These are phyloP conservation scores for Penicillium pulvis DNA, from an alignment of 495 filamentous ascomycete genomes.

Conservation along the genomic window DNA sequence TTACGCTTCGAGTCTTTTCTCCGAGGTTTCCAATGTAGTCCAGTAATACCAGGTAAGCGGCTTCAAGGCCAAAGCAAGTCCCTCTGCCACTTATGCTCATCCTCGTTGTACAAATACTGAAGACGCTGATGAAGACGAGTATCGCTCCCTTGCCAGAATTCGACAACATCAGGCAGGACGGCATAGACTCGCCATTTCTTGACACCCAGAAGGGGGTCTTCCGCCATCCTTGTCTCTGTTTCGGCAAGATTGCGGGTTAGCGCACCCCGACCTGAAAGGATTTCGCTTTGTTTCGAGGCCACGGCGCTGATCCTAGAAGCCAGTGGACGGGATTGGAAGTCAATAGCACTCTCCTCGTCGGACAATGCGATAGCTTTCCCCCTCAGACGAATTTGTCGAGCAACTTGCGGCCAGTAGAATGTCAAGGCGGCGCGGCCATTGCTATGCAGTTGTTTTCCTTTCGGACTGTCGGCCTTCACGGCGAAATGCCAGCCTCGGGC, in stretches of 20 bases:
- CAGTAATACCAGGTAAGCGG: constrained; percentile 5
- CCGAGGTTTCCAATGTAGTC: too few species aligned
- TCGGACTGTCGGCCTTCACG: constrained; percentile 19
- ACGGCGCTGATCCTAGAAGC: constrained; percentile 15
- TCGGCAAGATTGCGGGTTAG: constrained; percentile 4
- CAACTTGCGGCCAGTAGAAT: constrained; percentile 24
- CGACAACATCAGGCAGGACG: constrained; percentile 79
- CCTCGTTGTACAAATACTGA: constrained; percentile 66
- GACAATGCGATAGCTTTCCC: constrained; percentile 9
- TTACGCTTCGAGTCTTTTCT: not conserved
- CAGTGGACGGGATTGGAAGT: constrained; percentile 15
- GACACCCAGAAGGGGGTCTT: constrained; percentile 3
- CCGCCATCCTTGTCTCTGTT: not conserved
- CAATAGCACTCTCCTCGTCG: constrained; percentile 13
- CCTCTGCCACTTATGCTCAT: constrained; percentile 42
- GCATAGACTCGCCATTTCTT: constrained; percentile 21
- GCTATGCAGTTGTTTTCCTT: constrained; percentile 10
- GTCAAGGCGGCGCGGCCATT: constrained; percentile 15
- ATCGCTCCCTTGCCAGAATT: constrained; percentile 92
- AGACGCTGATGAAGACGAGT: constrained; percentile 93
- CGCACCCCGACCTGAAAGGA: constrained; percentile 3
- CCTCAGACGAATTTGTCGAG: constrained; percentile 16
- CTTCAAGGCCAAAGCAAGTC: constrained; percentile 21
- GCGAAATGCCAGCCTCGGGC: constrained; percentile 25
- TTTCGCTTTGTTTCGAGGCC: constrained; percentile 20